Base-by-base conservation (phyloP, 176 grass and related monocot species). In the Hordeum marinum region DNA sequence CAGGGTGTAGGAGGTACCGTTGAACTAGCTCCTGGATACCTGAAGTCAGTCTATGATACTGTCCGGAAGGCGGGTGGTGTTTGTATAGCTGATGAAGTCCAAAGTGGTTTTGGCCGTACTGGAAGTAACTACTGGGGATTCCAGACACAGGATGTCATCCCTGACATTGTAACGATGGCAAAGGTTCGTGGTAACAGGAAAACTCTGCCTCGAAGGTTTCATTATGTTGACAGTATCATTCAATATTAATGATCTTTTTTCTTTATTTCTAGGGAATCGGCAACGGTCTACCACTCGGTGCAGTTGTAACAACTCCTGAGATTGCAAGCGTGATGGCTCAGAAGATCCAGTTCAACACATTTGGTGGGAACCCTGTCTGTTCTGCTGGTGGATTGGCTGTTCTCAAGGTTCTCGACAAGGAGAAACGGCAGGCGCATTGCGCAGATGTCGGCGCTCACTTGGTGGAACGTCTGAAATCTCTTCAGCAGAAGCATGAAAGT, bases 41-140 rank as follows among this genome's bases (percentile, higher is more conserved):
- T 99, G n/a, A 96, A 94, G 62, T 89, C 87, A 68, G 93, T 85
- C 25, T 99, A 96, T 84, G 88, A 96, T 66, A 92, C 83, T 72
- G 96, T 99, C 29, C 82, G 91, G 17, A 94, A 94, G 84, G 86
- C 88, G 78, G 93, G 91, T 77, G 96, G 96, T 40, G 93, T 99
- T 46, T 99, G 93, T 85, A 99, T 99, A 88, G 96, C 96, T 71
- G 96, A 99, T 68, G 96, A 99, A 86, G 96, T 99, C 26, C 96
- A 99, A 48, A 99, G 94, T 84, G 93, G 96, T 55, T 99, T 99
- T 76, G 96, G 96, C 24, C 92, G 96, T 34, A 94, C 94, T 54
- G 96, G 96, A 83, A 95, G 93, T 45, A 90, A 96, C 72, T 99
- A 99, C 13, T 99, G 93, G 96, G 96, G 96, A 83, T 99, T 99